phyloP scores from a whole-genome alignment of 805 yeast species.

The Metschnikowia orientalis region DNA sequence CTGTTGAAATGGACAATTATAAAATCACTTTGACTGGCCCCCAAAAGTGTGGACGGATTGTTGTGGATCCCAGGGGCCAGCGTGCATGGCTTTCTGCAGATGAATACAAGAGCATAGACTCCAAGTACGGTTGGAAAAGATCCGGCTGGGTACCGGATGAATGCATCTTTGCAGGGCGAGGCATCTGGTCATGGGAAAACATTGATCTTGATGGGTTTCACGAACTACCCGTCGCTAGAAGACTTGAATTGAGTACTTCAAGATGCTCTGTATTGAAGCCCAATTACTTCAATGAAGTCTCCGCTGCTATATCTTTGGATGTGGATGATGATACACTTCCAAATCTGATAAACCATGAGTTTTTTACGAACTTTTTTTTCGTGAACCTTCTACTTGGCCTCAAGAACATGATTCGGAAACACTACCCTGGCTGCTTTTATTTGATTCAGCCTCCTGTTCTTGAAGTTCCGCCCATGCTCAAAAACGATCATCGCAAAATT shows the following conservation, averaged over 20 bases:
- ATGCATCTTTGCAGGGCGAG: conserved; percentile 79
- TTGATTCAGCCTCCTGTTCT: conserved; percentile 81
- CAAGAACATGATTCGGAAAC: conserved; percentile 44
- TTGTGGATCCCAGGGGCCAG: conserved; percentile 62
- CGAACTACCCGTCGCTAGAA: conserved; percentile 26
- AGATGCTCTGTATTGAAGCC: conserved; percentile 28
- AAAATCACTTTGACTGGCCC: conserved; percentile 76
- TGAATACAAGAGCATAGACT: conserved; percentile 45
- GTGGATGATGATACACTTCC: conserved; percentile 31
- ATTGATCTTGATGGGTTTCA: conserved; percentile 21
- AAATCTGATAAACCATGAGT: conserved; percentile 39
- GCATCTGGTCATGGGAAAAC: conserved; percentile 60
- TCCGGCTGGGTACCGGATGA: conserved; percentile 63
- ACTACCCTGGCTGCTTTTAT: conserved; percentile 46
- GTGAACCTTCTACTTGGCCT: conserved; percentile 55
- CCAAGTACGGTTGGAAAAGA: conserved; percentile 68
- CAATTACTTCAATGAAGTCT: conserved; percentile 28
- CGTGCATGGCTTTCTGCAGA: conserved; percentile 63
- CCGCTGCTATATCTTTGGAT: conserved; percentile 10
- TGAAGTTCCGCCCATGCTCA: conserved; percentile 66
- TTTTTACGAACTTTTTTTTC: conserved; percentile 62
- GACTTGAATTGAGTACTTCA: conserved; percentile 18
- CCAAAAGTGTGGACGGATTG: conserved; percentile 49
- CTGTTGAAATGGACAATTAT: conserved; percentile 65
- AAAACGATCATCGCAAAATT: conserved; percentile 42